Percentiles rank a stretch among this genome's conserved stretches.
phyloP scores from a whole-genome alignment of 306 rosid species.

The Astragalus glycyphyllos region DNA sequence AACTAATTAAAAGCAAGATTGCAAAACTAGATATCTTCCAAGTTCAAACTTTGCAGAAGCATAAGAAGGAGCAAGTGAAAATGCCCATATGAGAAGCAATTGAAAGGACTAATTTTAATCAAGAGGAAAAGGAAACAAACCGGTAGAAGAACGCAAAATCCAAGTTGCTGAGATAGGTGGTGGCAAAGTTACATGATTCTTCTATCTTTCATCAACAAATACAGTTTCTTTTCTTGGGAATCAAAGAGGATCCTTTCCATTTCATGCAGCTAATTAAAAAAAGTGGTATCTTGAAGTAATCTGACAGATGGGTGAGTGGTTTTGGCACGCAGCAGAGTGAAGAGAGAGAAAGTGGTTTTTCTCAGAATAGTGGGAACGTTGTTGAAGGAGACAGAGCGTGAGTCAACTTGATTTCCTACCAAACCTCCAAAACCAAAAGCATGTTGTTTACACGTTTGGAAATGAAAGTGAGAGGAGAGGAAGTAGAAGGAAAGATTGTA shows the following conservation, averaged over 20 bases:
- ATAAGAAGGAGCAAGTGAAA: constrained; percentile 28
- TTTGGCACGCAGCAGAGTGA: constrained; percentile 46
- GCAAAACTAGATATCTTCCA: constrained; percentile 37
- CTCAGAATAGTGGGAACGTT: constrained; percentile 47
- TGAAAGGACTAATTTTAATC: constrained; percentile 23
- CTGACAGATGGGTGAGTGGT: constrained; percentile 44
- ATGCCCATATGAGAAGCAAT: constrained; percentile 25
- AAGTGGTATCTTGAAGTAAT: constrained; percentile 36
- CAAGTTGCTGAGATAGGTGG: neutral
- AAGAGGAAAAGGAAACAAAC: constrained; percentile 21
- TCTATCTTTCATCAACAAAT: constrained; percentile 30
- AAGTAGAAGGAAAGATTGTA: too few species aligned
- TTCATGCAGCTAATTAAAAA: constrained; percentile 25
- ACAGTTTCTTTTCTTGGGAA: constrained; percentile 52
- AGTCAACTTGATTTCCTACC: constrained; percentile 65
- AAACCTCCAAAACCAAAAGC: constrained; percentile 48
- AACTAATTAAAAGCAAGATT: constrained; percentile 46
- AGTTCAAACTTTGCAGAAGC: constrained; percentile 24
- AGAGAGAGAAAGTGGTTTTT: constrained; percentile 41
- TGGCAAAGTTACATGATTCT: constrained; percentile 32
- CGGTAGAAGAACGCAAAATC: constrained; percentile 7
- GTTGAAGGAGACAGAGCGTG: constrained; percentile 62
- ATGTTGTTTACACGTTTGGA: too few species aligned
- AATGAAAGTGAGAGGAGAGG: too few species aligned
- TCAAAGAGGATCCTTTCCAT: constrained; percentile 42